Conservation (phyloP, 495 filamentous ascomycete genomes). For the Penicillium pulvis region DNA sequence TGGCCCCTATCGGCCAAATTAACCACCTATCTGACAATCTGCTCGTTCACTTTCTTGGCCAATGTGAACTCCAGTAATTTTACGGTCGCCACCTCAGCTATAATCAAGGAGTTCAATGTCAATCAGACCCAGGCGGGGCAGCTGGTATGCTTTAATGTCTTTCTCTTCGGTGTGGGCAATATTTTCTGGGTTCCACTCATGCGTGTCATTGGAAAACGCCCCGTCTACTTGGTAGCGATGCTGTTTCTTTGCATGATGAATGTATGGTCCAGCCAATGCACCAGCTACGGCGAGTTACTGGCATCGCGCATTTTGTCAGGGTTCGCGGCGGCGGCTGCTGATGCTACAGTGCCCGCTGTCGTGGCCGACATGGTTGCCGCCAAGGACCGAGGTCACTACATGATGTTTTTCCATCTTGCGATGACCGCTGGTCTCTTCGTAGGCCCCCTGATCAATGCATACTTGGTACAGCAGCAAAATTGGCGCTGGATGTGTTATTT, state of each 20-base stretch:
- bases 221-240: slow-evolving; percentile 33
- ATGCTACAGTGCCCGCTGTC: slow-evolving; percentile 36
- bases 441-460: slow-evolving; percentile 37
- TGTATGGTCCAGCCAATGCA: slow-evolving; percentile 30
- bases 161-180: slow-evolving; percentile 34
- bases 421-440: slow-evolving; percentile 34
- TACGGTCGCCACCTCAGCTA: slow-evolving; percentile 32
- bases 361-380: slow-evolving; percentile 33
- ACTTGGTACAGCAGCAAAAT: slow-evolving; percentile 29
- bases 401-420: slow-evolving; percentile 40
- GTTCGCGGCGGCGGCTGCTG: slow-evolving; percentile 31
- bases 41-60: slow-evolving; percentile 37
- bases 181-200: slow-evolving; percentile 38
- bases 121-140: slow-evolving; percentile 30
- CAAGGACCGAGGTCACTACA: slow-evolving; percentile 37
- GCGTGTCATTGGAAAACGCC: slow-evolving; percentile 35
- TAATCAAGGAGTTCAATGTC: slow-evolving; percentile 32
- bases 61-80: slow-evolving; percentile 39
- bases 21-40: slow-evolving; percentile 33
- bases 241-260: slow-evolving; percentile 30
- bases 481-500: slow-evolving; percentile 42
- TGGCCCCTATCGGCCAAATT: slow-evolving; percentile 27
- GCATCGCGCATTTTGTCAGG: slow-evolving; percentile 34
- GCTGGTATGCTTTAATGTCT: slow-evolving; percentile 37
- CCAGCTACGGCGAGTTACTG: slow-evolving; percentile 30